phyloP scores from a whole-genome alignment of 2,329 filamentous ascomycete genomes.

The Exophiala aquamarina region DNA sequence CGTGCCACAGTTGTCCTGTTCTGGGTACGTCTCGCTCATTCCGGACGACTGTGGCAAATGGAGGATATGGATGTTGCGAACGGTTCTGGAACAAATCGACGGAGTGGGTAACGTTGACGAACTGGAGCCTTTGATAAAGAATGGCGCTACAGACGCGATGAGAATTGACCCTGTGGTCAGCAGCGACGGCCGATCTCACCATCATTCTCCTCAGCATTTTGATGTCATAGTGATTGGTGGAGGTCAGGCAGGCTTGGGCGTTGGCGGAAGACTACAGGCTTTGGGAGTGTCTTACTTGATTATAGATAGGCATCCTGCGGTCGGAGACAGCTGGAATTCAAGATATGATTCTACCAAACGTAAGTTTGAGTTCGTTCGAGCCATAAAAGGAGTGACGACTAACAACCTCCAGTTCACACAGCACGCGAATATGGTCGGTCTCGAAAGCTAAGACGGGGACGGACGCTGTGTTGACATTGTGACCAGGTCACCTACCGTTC shows the following conservation, averaged over 20 bases:
- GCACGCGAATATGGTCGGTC: slow-evolving; percentile 4
- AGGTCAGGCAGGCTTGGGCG: slow-evolving; percentile 49
- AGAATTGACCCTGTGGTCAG: too few relatives aligned
- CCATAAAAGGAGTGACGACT: too few relatives aligned
- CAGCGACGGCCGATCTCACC: too few relatives aligned
- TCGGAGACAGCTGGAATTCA: slow-evolving; percentile 65
- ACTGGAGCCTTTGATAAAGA: slow-evolving; percentile 7
- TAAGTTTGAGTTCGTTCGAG: slow-evolving; percentile 19
- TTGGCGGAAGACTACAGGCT: slow-evolving; percentile 59
- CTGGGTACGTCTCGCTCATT: slow-evolving; percentile 1
- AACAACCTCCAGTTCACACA: slow-evolving; percentile 14
- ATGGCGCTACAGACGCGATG: too few relatives aligned
- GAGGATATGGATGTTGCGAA: slow-evolving; percentile 30
- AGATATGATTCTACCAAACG: slow-evolving; percentile 46
- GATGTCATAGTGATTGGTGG: slow-evolving; percentile 36
- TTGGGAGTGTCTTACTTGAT: slow-evolving; percentile 55
- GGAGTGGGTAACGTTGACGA: slow-evolving; percentile 24
- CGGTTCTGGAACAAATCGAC: slow-evolving; percentile 21
- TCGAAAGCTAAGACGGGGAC: too few relatives aligned
- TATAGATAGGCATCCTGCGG: slow-evolving; percentile 56
- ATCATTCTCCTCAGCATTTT: too few relatives aligned
- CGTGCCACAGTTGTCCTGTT: not conserved
- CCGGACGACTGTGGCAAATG: slow-evolving; percentile 17
- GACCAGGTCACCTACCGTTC: slow-evolving; percentile 27
- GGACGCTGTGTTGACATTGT: too few relatives aligned